Conservation (phyloP, 2,329 filamentous ascomycete species). For the Clonostachys rosea region DNA sequence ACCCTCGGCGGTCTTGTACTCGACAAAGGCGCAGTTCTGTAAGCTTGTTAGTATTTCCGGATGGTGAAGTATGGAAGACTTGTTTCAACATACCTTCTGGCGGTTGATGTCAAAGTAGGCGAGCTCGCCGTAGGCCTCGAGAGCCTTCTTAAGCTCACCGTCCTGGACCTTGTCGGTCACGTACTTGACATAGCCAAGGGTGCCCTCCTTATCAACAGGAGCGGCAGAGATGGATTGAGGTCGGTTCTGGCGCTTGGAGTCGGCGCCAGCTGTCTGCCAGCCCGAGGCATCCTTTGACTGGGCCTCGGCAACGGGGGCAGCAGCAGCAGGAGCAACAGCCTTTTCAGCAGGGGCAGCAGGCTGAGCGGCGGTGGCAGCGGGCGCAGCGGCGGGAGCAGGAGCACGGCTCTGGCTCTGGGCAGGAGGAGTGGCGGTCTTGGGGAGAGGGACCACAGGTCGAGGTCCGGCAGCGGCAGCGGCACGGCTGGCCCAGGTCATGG, state of each 20-base stretch:
- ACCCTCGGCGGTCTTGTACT: slow-evolving; percentile 76
- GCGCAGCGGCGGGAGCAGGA: slow-evolving; percentile 36
- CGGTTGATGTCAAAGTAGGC: slow-evolving; percentile 75
- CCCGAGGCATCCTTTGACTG: slow-evolving; percentile 45
- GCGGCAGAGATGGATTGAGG: slow-evolving; percentile 56
- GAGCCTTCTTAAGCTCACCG: slow-evolving; percentile 63
- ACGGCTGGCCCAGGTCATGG: slow-evolving; percentile 73
- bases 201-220: slow-evolving; percentile 66
- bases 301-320: slow-evolving; percentile 30
- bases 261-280: slow-evolving; percentile 85
- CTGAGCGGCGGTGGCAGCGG: slow-evolving; percentile 34
- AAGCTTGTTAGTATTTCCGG: neutral
- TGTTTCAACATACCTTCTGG: slow-evolving; percentile 61
- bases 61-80: no score
- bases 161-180: slow-evolving; percentile 84
- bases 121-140: slow-evolving; percentile 69
- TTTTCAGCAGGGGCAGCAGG: slow-evolving; percentile 28
- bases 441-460: slow-evolving; percentile 45
- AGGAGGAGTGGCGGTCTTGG: slow-evolving; percentile 53
- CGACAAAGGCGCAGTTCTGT: slow-evolving; percentile 95
- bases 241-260: slow-evolving; percentile 80
- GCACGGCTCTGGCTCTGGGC: slow-evolving; percentile 43
- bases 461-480: slow-evolving; percentile 54
- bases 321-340: slow-evolving; percentile 25
- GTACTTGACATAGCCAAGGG: slow-evolving; percentile 90